A percentile compares a stretch with the other conserved stretches of the same genome.
Conservation (phyloP, 148 eudicot species). For the Persicaria maculosa region DNA sequence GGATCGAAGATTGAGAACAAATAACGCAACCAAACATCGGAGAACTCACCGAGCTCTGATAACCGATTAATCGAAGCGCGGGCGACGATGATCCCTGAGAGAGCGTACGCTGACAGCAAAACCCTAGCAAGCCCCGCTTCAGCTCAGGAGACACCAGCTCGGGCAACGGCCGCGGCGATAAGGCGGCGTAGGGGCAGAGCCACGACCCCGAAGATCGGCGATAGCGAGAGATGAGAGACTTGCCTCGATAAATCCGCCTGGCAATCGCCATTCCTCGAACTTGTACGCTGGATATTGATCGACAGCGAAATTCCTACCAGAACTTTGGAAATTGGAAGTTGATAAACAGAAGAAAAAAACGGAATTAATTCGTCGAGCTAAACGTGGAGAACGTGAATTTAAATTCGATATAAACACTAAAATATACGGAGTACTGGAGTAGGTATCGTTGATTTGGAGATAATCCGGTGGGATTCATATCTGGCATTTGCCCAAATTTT, state of each 20-base stretch:
- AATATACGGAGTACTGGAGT: neutral
- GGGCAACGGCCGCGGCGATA: constrained; percentile 10
- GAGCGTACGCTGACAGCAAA: constrained; percentile 6
- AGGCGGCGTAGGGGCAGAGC: constrained; percentile 18
- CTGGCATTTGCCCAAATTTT: neutral
- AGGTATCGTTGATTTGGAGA: neutral
- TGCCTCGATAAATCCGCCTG: constrained; percentile 28
- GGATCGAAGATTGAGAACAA: constrained; percentile 5
- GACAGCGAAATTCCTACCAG: neutral
- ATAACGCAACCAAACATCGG: neutral
- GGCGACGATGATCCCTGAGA: neutral
- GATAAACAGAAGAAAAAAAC: neutral
- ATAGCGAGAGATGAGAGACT: constrained; percentile 20
- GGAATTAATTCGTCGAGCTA: neutral
- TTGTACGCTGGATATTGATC: neutral
- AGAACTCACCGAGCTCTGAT: constrained; percentile 9
- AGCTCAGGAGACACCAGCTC: constrained; percentile 14
- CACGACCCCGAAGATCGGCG: constrained; percentile 10
- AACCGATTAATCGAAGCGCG: neutral
- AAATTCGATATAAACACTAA: neutral
- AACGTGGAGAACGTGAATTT: neutral
- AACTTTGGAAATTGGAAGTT: too few relatives aligned
- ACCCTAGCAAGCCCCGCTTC: constrained; percentile 22
- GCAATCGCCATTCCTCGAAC: constrained; percentile 23
- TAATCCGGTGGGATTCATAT: neutral